A percentile compares a stretch with the other conserved stretches of the same genome.
Evolutionary conservation across 306 rosid species (phyloP).

Genomic region (Medicago lupulina): DNA sequence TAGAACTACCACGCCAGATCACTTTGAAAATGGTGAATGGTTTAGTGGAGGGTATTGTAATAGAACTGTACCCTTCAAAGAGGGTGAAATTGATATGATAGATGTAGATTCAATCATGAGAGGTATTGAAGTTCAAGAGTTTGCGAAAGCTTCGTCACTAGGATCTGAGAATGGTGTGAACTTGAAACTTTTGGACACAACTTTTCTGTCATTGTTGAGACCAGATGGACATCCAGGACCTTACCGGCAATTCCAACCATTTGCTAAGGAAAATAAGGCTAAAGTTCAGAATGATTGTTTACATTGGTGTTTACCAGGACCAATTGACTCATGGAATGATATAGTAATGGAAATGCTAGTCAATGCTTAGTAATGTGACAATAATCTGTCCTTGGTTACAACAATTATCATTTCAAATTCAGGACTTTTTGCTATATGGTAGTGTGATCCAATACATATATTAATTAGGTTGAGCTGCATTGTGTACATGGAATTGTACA

Average conservation of each 20-base stretch:
- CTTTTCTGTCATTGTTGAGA: constrained; percentile 70
- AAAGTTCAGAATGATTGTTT: constrained; percentile 54
- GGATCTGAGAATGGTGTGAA: constrained; percentile 42
- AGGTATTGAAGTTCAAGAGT: constrained; percentile 75
- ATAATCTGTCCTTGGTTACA: constrained; percentile 18
- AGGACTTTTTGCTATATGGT: constrained; percentile 14
- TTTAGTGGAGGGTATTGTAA: constrained; percentile 92
- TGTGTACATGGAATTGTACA: constrained; percentile 41
- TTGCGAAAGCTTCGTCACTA: constrained; percentile 41
- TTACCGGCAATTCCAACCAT: constrained; percentile 84
- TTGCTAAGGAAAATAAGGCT: constrained; percentile 53
- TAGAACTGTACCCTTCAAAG: constrained; percentile 75
- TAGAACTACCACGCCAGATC: constrained; percentile 85
- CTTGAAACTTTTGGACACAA: constrained; percentile 72
- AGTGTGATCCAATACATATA: not conserved
- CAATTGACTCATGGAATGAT: constrained; percentile 94
- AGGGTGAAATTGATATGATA: constrained; percentile 55
- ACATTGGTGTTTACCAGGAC: constrained; percentile 88
- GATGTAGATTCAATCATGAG: constrained; percentile 66
- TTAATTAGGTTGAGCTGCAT: constrained; percentile 10
- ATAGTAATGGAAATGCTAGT: constrained; percentile 73
- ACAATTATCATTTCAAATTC: constrained; percentile 11
- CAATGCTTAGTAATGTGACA: constrained; percentile 41
- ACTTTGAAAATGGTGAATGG: constrained; percentile 95
- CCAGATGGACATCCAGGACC: constrained; percentile 97